Evolutionary conservation across 2,329 filamentous ascomycete species (phyloP), one percentile per base, ranked within the genome.

Genomic region (Cercospora zeina): DNA sequence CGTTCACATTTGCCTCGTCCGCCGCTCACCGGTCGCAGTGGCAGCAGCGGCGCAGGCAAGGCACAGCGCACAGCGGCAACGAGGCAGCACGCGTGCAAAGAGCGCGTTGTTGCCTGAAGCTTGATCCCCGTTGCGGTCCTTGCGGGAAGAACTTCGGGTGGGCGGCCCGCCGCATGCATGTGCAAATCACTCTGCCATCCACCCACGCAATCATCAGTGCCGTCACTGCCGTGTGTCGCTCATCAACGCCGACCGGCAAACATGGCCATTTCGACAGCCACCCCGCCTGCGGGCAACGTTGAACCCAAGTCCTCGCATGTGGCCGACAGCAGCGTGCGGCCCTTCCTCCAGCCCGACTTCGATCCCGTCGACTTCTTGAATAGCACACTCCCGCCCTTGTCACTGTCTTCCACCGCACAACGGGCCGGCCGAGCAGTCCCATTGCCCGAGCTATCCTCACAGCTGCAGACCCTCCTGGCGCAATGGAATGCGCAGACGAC

Each of bases 401-500:
- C 81, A 53, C 76, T 83, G 45, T 77, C 80, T 33, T 77, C 79
- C 27, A 73, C 74, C 24, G 73, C 78, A 55, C 68, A 71, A 13
- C 75, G 77, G 34, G 49, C 58, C 50, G 62, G 54, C 24, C 60
- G 61, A 39, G 78, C 78, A 58, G 82, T 88, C 4, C 82, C 89
- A 2, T 81, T 96, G 51, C 80, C 88, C n/a, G 87, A 93, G 63
- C 79, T 96, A 56, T 92, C 91, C 1, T 82, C 87, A 0, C 90
- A 92, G 72, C 89, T 93, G 0, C 93, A 97, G 76, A 83, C 87
- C 3, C 82, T 96, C n/a, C 82, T 97, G 51, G 90, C 92, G 1
- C 90, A 93, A 72, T 85, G 97, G 71, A 96, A 90, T 72, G 89
- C 91, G 8, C 91, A 97, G 74, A 96, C 92, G 1, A 89, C 91